phyloP scores from a whole-genome alignment of 2,329 filamentous ascomycete genomes.

The Aspergillus sp. region DNA sequence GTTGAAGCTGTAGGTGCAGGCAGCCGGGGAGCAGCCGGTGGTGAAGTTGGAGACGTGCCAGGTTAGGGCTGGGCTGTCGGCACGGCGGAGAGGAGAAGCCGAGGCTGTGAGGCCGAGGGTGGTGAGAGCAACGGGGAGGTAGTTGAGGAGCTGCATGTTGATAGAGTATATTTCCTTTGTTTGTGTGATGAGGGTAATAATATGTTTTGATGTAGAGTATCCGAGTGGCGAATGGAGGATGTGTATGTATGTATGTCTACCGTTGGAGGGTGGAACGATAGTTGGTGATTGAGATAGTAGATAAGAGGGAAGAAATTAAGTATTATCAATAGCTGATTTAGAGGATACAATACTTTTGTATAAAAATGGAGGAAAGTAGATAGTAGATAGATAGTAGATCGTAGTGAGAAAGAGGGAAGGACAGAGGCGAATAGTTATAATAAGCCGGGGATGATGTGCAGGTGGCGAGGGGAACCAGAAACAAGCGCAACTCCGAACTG shows the following conservation, averaged over 20 bases:
- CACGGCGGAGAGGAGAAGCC: slow-evolving; percentile 19
- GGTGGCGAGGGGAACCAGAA: background rate
- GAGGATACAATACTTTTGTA: background rate
- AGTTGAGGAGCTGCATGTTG: slow-evolving; percentile 33
- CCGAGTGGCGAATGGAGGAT: background rate
- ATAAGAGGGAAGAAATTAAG: background rate
- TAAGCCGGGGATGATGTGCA: slow-evolving; percentile 8
- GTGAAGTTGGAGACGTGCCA: slow-evolving; percentile 37
- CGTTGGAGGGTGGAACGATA: too few species aligned
- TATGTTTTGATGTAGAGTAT: background rate
- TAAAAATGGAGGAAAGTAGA: background rate
- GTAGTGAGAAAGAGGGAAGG: background rate
- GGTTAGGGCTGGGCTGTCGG: slow-evolving; percentile 22
- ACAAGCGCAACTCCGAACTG: background rate
- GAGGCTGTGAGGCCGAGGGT: slow-evolving; percentile 21
- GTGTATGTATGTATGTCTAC: too few species aligned
- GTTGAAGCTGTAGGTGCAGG: slow-evolving; percentile 37
- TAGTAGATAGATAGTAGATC: background rate
- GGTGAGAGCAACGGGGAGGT: slow-evolving; percentile 29
- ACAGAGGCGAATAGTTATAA: slow-evolving; percentile 12
- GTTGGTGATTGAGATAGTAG: background rate
- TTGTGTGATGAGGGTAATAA: background rate
- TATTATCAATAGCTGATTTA: background rate
- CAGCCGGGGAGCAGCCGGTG: slow-evolving; percentile 35
- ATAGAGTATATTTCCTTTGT: background rate